Base-by-base conservation (phyloP, 2,329 filamentous ascomycete genomes). In the Neonectria coccinea region DNA sequence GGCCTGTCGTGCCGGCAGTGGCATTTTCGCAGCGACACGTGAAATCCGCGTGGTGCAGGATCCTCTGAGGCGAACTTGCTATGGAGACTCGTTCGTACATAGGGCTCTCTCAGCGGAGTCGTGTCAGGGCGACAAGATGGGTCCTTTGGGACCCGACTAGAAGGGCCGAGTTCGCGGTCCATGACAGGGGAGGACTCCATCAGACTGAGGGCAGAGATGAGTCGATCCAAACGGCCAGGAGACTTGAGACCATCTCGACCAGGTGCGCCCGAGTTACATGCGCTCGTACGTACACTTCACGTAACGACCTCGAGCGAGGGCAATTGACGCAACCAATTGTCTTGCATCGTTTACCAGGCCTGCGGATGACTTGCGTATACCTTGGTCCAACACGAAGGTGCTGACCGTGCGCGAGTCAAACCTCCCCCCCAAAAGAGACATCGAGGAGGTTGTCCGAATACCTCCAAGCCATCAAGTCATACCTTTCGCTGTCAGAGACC, bases 31-130 rank as follows among this genome's bases (percentile, higher is more conserved):
- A 54, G 20, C 54, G 42, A 58, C 60, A 63, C 60, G 60, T 63
- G 60, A 58, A 58, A 51, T 22, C 20, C 60, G 55, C 60, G 50
- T 63, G 54, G 60, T 62, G 44, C 45, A 20, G 50, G 45, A 27
- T 54, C 41, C 11, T 31, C 16, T 39, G 36, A 14, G 14, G 36
- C 36, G 16, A 39, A 39, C 14, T 39, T 39, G 6, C 6, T 8
- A 39, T 39, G 36, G 14, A 5, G 5, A 12, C 18, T 22, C 20
- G 12, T 20, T 39, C 53, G 53, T n/a, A n/a, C n/a, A n/a, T 47
- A 56, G 45, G 52, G 52, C 58, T 41, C 27, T 27, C 27, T 16
- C 3, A 22, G 50, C 44, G 39, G 33, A 25, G 36, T 18, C 25
- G 56, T 51, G 52, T 48, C 52, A 61, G 18, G 51, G n/a, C 44